These are phyloP conservation scores for Penicillium lividum DNA, from an alignment of 495 filamentous ascomycete species.

Conservation along the genomic window DNA sequence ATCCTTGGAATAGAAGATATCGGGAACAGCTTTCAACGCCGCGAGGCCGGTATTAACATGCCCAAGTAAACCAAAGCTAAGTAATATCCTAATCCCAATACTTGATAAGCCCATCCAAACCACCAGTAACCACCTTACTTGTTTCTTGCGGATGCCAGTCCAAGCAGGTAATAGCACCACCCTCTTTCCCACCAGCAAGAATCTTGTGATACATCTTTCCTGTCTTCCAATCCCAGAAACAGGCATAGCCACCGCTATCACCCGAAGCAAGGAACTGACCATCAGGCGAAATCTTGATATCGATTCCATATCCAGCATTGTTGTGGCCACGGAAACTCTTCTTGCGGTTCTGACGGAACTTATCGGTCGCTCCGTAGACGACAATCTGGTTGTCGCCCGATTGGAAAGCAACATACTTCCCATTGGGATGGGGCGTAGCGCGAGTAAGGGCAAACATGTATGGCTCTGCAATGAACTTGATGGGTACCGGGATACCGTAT, in stretches of 20 bases:
- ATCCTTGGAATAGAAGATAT: background rate
- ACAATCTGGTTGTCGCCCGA: slow-evolving; percentile 93
- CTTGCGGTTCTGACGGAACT: slow-evolving; percentile 96
- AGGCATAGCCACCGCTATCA: slow-evolving; percentile 83
- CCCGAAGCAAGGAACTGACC: slow-evolving; percentile 84
- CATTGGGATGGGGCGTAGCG: slow-evolving; percentile 77
- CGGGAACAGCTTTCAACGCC: slow-evolving; percentile 10
- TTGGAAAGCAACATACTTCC: slow-evolving; percentile 93
- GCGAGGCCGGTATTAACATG: slow-evolving; percentile 14
- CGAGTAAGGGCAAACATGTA: slow-evolving; percentile 94
- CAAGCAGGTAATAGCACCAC: slow-evolving; percentile 72
- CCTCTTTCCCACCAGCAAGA: slow-evolving; percentile 62
- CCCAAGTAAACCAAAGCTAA: slow-evolving; percentile 5
- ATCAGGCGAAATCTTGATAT: slow-evolving; percentile 84
- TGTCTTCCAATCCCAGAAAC: slow-evolving; percentile 99
- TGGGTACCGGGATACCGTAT: slow-evolving; percentile 90
- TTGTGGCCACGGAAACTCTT: slow-evolving; percentile 96
- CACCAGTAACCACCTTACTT: slow-evolving; percentile 88
- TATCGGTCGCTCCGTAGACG: slow-evolving; percentile 89
- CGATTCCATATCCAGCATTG: slow-evolving; percentile 89
- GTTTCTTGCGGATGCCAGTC: slow-evolving; percentile 97
- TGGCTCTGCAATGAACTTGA: slow-evolving; percentile 90
- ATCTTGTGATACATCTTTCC: slow-evolving; percentile 98
- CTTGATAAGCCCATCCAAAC: slow-evolving; percentile 82
- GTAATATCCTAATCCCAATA: slow-evolving; percentile 78